A percentile compares a stretch with the other conserved stretches of the same genome.
Evolutionary conservation across 2,329 filamentous ascomycete genomes (phyloP).

Genomic region (Coleophoma cylindrospora): DNA sequence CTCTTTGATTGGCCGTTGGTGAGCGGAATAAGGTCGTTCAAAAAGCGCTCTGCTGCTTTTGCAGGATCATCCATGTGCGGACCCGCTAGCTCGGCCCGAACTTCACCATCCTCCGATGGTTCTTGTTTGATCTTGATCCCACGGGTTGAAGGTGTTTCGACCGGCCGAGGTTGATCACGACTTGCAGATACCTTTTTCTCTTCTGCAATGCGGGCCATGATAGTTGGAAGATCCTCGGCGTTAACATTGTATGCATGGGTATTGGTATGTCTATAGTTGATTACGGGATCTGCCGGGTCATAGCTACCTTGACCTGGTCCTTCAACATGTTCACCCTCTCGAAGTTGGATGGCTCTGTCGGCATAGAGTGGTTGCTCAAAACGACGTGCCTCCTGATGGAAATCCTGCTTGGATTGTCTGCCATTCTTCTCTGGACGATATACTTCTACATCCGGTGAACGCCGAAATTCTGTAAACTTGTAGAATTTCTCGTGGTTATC

Average conservation of each 20-base stretch:
- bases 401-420: conserved; percentile 13
- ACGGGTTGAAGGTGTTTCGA: conserved; percentile 21
- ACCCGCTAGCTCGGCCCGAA: conserved; percentile 15
- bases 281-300: conserved; percentile 7
- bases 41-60: conserved; percentile 31
- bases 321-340: conserved; percentile 12
- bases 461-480: conserved; percentile 4
- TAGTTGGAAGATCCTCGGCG: not conserved
- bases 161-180: conserved; percentile 15
- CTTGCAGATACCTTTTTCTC: not conserved
- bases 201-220: not conserved
- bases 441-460: conserved; percentile 9
- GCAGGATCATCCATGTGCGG: conserved; percentile 20
- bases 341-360: conserved; percentile 12
- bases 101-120: conserved; percentile 32
- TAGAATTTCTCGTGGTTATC: conserved; percentile 27
- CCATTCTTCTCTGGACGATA: conserved; percentile 20
- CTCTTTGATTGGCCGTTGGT: conserved; percentile 7
- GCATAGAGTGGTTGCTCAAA: conserved; percentile 6
- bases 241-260: conserved; percentile 1
- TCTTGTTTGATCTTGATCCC: conserved; percentile 14
- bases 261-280: conserved; percentile 12
- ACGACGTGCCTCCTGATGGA: not conserved
- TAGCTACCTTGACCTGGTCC: conserved; percentile 15
- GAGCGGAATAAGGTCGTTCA: conserved; percentile 24